phyloP scores from a whole-genome alignment of 306 rosid genomes.

The Crataegus laevigata region DNA sequence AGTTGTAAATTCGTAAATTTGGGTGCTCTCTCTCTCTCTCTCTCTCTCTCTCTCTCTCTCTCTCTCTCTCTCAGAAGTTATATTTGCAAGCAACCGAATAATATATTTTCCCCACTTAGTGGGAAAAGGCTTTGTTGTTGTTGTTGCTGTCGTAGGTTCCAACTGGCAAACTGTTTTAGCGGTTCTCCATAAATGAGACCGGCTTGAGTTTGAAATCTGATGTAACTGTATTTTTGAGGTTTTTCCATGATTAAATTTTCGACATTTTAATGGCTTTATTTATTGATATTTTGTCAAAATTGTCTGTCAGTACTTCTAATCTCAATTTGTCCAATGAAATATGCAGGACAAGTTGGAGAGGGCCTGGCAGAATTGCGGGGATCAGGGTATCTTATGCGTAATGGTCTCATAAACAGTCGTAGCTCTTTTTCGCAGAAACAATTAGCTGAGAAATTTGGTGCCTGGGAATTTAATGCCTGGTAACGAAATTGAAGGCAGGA shows the following conservation, averaged over 20 bases:
- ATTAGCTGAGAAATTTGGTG: conserved; percentile 12
- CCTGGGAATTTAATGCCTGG: conserved; percentile 36
- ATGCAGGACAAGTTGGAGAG: conserved; percentile 8
- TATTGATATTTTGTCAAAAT: neutral
- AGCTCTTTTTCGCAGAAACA: neutral
- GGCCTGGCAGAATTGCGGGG: neutral
- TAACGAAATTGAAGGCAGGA: conserved; percentile 38
- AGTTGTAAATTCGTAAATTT: neutral
- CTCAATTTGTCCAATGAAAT: neutral
- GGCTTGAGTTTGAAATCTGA: neutral
- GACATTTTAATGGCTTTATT: neutral
- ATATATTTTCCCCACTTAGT: too few species aligned
- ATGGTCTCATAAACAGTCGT: neutral
- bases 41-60: neutral
- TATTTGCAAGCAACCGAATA: neutral
- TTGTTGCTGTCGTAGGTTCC: too few species aligned
- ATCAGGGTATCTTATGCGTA: neutral
- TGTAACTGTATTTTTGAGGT: neutral
- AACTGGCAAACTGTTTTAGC: neutral
- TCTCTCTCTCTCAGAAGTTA: neutral
- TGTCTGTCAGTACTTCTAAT: neutral
- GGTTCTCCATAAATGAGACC: conserved; percentile 1
- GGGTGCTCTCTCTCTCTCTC: too few species aligned
- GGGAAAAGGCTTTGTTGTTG: too few species aligned
- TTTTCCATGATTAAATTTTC: neutral